These are phyloP conservation scores for Polysphondylium violaceum DNA, from an alignment of 78 protist genomes.

Conservation along the genomic window DNA sequence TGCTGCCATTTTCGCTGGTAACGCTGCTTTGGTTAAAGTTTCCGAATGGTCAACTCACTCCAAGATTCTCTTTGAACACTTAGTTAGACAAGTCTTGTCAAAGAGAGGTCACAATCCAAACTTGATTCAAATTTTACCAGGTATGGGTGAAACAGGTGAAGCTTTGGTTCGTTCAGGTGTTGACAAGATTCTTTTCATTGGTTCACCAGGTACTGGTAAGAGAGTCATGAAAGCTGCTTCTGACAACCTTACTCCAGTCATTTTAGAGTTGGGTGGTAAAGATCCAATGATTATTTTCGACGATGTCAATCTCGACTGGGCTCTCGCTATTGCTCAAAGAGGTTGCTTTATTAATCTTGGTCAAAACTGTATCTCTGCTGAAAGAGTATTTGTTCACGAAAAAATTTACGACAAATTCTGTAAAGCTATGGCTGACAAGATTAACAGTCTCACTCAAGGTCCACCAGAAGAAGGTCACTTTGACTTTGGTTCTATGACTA, in stretches of 20 bases:
- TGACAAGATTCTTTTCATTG: conserved; percentile 86
- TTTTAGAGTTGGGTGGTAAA: conserved; percentile 86
- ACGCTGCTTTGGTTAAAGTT: conserved; percentile 81
- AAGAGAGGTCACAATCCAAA: conserved; percentile 73
- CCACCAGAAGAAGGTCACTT: conserved; percentile 63
- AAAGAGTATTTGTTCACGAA: conserved; percentile 81
- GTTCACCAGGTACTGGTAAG: conserved; percentile 87
- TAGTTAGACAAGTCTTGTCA: conserved; percentile 73
- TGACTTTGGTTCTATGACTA: conserved; percentile 88
- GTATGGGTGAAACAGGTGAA: conserved; percentile 83
- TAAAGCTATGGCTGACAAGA: conserved; percentile 22
- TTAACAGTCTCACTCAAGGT: conserved; percentile 73
- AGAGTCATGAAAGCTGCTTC: conserved; percentile 87
- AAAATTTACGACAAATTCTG: conserved; percentile 65
- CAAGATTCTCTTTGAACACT: conserved; percentile 48
- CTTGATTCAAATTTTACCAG: conserved; percentile 82
- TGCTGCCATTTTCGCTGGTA: conserved; percentile 88
- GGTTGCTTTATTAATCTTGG: conserved; percentile 79
- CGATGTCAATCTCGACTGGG: conserved; percentile 81
- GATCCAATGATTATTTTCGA: conserved; percentile 81
- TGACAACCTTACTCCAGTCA: conserved; percentile 82
- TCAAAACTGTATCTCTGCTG: conserved; percentile 80
- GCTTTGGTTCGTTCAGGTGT: conserved; percentile 79
- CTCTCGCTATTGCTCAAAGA: conserved; percentile 79
- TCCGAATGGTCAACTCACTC: conserved; percentile 86